Conservation (phyloP, 345 rosid genomes). For the rapeseed (Brassica napus) region DNA sequence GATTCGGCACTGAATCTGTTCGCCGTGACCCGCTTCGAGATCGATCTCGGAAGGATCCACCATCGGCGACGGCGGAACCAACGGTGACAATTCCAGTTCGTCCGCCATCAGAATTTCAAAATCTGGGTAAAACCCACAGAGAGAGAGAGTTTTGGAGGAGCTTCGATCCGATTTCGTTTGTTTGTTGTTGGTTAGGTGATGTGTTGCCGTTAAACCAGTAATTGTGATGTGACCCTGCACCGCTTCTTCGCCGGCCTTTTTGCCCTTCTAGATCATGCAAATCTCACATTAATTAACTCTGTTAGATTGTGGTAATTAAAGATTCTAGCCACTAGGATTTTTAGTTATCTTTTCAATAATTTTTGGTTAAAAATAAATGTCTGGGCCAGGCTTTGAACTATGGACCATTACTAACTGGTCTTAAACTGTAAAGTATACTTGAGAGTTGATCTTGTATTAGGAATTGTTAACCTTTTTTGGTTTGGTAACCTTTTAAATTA, state of each 20-base stretch:
- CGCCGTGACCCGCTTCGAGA: conserved; percentile 96
- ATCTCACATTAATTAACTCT: no score
- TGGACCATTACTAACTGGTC: conserved; percentile 39
- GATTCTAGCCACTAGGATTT: background rate
- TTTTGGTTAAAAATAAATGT: background rate
- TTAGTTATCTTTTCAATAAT: background rate
- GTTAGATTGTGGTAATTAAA: background rate
- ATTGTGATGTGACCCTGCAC: conserved; percentile 30
- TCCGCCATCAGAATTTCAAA: conserved; percentile 50
- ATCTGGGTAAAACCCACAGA: background rate
- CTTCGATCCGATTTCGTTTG: conserved; percentile 29
- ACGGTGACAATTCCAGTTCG: conserved; percentile 66
- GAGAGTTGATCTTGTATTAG: conserved; percentile 15
- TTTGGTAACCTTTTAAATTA: background rate
- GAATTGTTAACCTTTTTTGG: background rate
- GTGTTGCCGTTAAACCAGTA: conserved; percentile 34
- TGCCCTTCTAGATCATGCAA: conserved; percentile 7
- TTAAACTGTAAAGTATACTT: conserved; percentile 14
- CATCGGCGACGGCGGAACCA: conserved; percentile 75
- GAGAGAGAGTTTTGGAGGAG: background rate
- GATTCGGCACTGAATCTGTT: conserved; percentile 97
- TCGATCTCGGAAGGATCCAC: conserved; percentile 82
- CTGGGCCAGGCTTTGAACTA: conserved; percentile 30
- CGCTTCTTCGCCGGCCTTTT: conserved; percentile 37
- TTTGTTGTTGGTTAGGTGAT: background rate